Evolutionary conservation across 2,329 filamentous ascomycete genomes (phyloP), one percentile per base, ranked within the genome.

Genomic region (Pezicula radicicola): DNA sequence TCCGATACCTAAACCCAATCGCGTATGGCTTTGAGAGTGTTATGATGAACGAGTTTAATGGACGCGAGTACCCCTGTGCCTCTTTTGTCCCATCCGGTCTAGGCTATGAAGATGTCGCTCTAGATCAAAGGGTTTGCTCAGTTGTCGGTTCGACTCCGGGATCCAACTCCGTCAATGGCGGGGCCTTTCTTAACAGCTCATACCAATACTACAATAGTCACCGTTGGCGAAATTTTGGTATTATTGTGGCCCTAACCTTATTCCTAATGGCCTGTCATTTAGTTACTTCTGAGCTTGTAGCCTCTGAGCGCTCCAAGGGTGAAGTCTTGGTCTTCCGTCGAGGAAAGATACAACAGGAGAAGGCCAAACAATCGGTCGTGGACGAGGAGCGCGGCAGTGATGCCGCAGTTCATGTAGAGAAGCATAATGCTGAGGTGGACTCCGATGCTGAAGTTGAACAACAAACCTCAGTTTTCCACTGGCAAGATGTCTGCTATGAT

Each of bases 1-100:
- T 95, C 55, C 88, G 87, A 66, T 93, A 89, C 16, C 13, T 66
- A 3, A 55, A 67, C 39, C 65, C 65, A 2, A 78, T 95, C 10
- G 83, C 82, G 1, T 95, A 95, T 58, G 83, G 84, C 0, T 96
- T 95, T 63, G 90, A 95, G 67, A 74, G 84, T 0, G 76, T 95
- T 18, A 87, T 93, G 78, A 80, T 90, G 57, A 96, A 95, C 70
- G 91, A 96, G 68, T 96, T 96, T 44, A 54, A 49, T 43, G 56
- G 52, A 21, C 53, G 58, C 8, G 45, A 49, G 8, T 61, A 64
- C 30, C 50, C 54, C 27, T 66, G 65, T 48, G 30, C 40, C 43
- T 1, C 30, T 47, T 62, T 61, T 36, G 53, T 65, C 3, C 65
- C 64, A 2, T 35, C 39, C 1, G 62, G 61, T n/a, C 47, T 51